Evolutionary conservation across 352 stramenopile species (phyloP).

Genomic region (Pythium plurisporium): DNA sequence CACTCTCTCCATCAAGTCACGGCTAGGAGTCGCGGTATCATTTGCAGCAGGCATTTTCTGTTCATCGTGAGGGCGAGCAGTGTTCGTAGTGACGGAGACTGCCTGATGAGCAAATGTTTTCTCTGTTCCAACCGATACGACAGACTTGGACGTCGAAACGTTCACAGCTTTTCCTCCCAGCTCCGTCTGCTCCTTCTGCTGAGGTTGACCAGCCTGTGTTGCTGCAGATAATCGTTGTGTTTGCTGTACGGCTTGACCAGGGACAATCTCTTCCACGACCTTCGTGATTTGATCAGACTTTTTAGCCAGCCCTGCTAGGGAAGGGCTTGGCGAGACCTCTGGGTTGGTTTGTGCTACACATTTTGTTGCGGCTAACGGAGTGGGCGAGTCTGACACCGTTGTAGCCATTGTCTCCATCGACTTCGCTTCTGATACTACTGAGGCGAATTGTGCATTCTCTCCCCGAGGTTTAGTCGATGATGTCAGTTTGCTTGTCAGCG

Average conservation of each 20-base stretch:
- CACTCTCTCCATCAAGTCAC: conserved; percentile 16
- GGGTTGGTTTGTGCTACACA: too few relatives aligned
- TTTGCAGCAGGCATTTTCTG: neutral
- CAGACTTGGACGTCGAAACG: neutral
- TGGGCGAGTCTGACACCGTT: neutral
- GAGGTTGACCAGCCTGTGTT: too few relatives aligned
- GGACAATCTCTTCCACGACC: too few relatives aligned
- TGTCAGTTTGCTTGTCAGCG: neutral
- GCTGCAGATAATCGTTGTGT: neutral
- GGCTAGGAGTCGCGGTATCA: conserved; percentile 9
- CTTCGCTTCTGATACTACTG: too few relatives aligned
- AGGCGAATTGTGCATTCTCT: neutral
- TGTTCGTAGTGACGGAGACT: neutral
- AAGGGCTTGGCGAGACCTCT: too few relatives aligned
- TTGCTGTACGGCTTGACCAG: too few relatives aligned
- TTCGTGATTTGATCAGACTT: too few relatives aligned
- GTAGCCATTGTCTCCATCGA: neutral
- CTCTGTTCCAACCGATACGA: neutral
- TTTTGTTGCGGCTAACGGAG: too few relatives aligned
- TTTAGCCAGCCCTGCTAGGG: too few relatives aligned
- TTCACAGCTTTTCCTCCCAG: too few relatives aligned
- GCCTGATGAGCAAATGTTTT: neutral
- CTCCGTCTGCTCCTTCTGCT: too few relatives aligned
- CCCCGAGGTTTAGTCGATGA: conserved; percentile 5
- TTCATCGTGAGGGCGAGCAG: neutral